Conservation (phyloP, 2,329 filamentous ascomycete genomes). For the Aspergillus piperis region DNA sequence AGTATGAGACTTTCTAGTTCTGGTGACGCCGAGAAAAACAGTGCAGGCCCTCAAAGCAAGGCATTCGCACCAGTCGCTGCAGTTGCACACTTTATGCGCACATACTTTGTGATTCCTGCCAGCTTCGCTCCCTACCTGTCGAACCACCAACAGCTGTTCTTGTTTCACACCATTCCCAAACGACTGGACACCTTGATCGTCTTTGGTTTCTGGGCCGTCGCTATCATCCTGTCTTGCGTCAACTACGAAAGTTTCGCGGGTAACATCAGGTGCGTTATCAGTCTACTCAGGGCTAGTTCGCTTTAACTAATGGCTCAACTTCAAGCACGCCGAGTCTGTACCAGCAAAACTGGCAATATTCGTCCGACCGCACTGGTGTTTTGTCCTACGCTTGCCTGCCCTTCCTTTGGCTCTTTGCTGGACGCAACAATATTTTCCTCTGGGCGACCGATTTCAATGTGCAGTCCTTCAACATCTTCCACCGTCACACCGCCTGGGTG, state of each 20-base stretch:
- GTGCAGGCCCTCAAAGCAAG: background rate
- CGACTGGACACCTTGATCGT: conserved; percentile 15
- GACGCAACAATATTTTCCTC: conserved; percentile 64
- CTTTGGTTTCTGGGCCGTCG: conserved; percentile 15
- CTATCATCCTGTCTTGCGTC: conserved; percentile 17
- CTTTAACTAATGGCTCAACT: background rate
- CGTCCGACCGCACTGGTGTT: conserved; percentile 62
- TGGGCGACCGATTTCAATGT: conserved; percentile 68
- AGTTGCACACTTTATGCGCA: background rate
- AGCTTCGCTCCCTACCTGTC: conserved; percentile 6
- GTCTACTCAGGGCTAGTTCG: background rate
- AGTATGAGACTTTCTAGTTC: background rate
- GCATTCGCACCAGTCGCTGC: background rate
- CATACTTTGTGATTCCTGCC: conserved; percentile 10
- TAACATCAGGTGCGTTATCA: conserved; percentile 12
- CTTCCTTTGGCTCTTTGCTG: conserved; percentile 64
- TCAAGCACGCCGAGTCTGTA: conserved; percentile 4
- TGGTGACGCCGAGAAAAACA: background rate
- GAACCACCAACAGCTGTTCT: conserved; percentile 15
- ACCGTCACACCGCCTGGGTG: conserved; percentile 63
- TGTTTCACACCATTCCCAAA: conserved; percentile 16
- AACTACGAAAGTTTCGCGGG: conserved; percentile 18
- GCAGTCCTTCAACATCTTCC: conserved; percentile 64
- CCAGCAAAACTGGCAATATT: conserved; percentile 48
- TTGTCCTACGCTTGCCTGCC: conserved; percentile 64